Evolutionary conservation across 805 yeast species (phyloP), one percentile per base, ranked within the genome.

Genomic region (Yarrowia hollandica): DNA sequence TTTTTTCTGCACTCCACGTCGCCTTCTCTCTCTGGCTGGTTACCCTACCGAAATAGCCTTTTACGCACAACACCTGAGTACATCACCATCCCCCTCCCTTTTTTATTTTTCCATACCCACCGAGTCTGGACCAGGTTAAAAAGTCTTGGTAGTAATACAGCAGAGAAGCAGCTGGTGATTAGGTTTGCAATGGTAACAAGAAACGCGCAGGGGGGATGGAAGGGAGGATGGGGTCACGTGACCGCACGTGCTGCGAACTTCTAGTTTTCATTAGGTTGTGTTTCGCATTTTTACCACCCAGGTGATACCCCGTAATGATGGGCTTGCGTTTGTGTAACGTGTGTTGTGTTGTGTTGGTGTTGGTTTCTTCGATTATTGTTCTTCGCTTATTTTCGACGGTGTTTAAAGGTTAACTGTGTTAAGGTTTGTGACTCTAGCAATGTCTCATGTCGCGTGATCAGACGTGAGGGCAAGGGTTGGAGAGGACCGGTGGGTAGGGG

Each of bases 291-390:
- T 9, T 18, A 18, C 52, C 52, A 30, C 8, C 37, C 10, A 26
- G 52, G 34, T 44, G 52, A 44, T 44, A 44, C 52, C 52, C 52
- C 34, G 25, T 18, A 44, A 28, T 3, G n/a, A n/a, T n/a, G n/a
- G n/a, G n/a, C n/a, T n/a, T n/a, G 35, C 15, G 12, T 8, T 19
- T 5, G 14, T 38, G n/a, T n/a, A 12, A 4, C 4, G 31, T 11
- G 30, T 16, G 15, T 5, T 7, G 22, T 16, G 46, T 25, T 41
- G 31, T 11, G 19, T 8, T 23, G 46, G 15, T 23, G 46, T 10
- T 6, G 30, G 12, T 21, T 34, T 31, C 19, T 11, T 1, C 12
- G 30, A 10, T 26, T 26, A 15, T 33, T 33, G 15, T 33, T 15
- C 10, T 15, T 33, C 18, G 18, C 18, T 33, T 33, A 8, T n/a